Conservation (phyloP, 2,329 filamentous ascomycete genomes). For the Fusarium sp. region DNA sequence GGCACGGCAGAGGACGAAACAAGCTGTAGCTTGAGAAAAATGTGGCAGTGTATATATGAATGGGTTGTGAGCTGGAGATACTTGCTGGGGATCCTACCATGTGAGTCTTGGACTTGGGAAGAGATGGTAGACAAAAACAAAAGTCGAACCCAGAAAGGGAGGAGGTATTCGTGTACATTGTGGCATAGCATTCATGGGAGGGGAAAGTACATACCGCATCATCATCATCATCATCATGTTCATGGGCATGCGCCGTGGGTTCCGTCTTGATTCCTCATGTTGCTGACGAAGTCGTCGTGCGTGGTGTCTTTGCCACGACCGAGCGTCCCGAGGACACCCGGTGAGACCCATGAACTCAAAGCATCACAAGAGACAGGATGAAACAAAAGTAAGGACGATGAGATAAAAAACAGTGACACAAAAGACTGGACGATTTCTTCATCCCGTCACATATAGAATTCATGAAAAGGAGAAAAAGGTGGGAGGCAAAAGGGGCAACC, state of each 20-base stretch:
- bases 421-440: neutral
- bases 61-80: constrained; percentile 3
- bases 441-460: neutral
- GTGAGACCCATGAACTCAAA: constrained; percentile 10
- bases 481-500: constrained; percentile 7
- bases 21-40: neutral
- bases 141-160: constrained; percentile 1
- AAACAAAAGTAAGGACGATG: no score
- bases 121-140: constrained; percentile 16
- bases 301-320: constrained; percentile 27
- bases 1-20: neutral
- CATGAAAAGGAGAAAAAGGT: constrained; percentile 7
- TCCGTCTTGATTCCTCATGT: neutral
- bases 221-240: constrained; percentile 1
- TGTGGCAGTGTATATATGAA: constrained; percentile 29
- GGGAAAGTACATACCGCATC: constrained; percentile 18
- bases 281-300: constrained; percentile 18
- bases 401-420: neutral
- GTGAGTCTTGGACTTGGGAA: neutral
- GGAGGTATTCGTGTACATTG: constrained; percentile 26
- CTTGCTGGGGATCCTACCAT: constrained; percentile 15
- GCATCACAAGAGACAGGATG: neutral
- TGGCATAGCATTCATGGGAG: constrained; percentile 21
- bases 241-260: neutral
- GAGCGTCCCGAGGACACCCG: constrained; percentile 18